Conservation (phyloP, 176 grass and related monocot species). For the Neostapfia colusana region DNA sequence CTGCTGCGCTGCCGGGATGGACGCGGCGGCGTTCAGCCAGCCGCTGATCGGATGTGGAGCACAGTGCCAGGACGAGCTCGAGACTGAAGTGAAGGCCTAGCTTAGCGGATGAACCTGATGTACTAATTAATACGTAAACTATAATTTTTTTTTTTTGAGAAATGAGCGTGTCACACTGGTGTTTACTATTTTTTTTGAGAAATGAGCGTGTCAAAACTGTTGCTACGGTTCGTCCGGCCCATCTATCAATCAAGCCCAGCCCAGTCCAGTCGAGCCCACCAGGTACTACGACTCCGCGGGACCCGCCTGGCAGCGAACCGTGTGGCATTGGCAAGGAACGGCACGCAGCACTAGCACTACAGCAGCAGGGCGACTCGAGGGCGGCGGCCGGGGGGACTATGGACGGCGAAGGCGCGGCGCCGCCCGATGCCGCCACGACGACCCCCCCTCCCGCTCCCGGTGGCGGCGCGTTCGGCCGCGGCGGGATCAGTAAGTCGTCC, state of each 20-base stretch:
- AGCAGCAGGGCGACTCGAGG: not conserved
- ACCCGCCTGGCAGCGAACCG: not conserved
- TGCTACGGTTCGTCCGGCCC: too few relatives aligned
- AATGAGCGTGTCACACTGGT: too few relatives aligned
- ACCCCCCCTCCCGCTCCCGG: not conserved
- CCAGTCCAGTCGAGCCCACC: not conserved
- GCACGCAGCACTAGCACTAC: not conserved
- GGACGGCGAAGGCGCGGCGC: conserved; percentile 4
- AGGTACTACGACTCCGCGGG: not conserved
- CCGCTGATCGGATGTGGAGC: not conserved
- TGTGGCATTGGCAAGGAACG: not conserved
- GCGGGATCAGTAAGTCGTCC: conserved; percentile 24
- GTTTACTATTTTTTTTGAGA: too few relatives aligned
- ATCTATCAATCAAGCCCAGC: not conserved
- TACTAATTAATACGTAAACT: too few relatives aligned
- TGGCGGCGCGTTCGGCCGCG: not conserved
- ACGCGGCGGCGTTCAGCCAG: conserved; percentile 28
- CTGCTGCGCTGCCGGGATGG: conserved; percentile 5
- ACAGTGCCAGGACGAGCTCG: too few relatives aligned
- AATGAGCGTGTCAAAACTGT: too few relatives aligned
- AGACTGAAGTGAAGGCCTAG: too few relatives aligned
- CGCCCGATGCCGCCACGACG: not conserved
- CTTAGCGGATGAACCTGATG: too few relatives aligned
- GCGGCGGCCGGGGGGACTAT: conserved; percentile 21
- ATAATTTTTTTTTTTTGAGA: too few relatives aligned